Evolutionary conservation across 2,329 filamentous ascomycete genomes (phyloP).

Genomic region (Diaporthe citrichinensis): DNA sequence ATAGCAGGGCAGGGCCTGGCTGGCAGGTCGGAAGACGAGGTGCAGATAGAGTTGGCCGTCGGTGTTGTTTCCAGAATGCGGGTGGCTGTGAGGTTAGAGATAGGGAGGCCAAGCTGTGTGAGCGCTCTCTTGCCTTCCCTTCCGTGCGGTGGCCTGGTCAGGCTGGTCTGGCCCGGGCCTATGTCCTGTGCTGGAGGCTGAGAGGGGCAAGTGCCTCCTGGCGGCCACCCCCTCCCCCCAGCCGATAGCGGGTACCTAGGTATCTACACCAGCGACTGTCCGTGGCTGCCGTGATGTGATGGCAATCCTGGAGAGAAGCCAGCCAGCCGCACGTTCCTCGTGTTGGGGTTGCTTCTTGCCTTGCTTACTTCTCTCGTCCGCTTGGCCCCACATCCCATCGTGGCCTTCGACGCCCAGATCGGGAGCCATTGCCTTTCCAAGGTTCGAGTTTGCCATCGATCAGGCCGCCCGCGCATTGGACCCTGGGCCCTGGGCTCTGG

Average conservation of each 20-base stretch:
- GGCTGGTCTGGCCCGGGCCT: slow-evolving; percentile 17
- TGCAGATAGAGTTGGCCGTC: slow-evolving; percentile 26
- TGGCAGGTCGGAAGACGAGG: slow-evolving; percentile 16
- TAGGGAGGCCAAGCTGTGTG: slow-evolving; percentile 20
- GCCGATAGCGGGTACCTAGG: background rate
- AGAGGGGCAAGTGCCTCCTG: background rate
- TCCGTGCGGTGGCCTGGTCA: background rate
- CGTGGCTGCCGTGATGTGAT: background rate
- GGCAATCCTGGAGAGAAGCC: slow-evolving; percentile 13
- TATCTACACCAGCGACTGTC: background rate
- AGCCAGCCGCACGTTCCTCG: slow-evolving; percentile 24
- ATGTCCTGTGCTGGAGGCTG: background rate
- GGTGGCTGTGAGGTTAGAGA: slow-evolving; percentile 30
- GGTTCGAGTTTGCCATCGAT: background rate
- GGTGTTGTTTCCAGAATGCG: slow-evolving; percentile 21
- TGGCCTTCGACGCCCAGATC: slow-evolving; percentile 10
- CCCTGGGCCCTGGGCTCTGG: background rate
- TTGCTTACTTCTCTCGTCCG: slow-evolving; percentile 6
- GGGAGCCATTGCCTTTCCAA: slow-evolving; percentile 11
- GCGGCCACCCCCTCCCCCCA: too few relatives aligned
- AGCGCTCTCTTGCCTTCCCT: background rate
- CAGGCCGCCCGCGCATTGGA: background rate
- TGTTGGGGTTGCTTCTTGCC: background rate
- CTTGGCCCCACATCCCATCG: slow-evolving; percentile 19
- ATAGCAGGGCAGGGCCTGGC: background rate